Evolutionary conservation across 345 rosid genomes (phyloP), one percentile per base, ranked within the genome.

Genomic region (Aethionema arabicum): DNA sequence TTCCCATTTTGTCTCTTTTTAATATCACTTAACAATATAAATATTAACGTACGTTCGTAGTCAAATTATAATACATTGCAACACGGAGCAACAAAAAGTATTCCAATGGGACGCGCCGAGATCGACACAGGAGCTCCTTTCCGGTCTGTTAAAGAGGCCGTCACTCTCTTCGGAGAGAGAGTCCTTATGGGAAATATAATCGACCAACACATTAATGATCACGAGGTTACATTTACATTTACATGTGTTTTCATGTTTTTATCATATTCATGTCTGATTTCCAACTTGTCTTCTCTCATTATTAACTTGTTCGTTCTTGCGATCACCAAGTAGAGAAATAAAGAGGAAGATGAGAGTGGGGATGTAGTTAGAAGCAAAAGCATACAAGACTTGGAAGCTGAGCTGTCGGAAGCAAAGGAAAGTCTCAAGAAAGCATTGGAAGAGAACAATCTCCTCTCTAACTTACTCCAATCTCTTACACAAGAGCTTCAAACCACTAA

Each of bases 141-240:
- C 68, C 77, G 81, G 64, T 89, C 91, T 0, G 96, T 89, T 37
- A 86, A 75, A 61, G 95, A 89, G 56, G 96, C 96, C 0, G 87
- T 89, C 14, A 56, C 74, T 10, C 63, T 86, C 67, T 89, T 89
- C 41, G 89, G 82, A 37, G 89, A 89, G 43, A 81, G 70, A 54
- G 78, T 89, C 49, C 73, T 89, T 30, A 85, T 79, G 0, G 91
- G 77, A 21, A 89, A 83, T 70, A 74, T 21, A 21, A 21, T 21
- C 27, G 27, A 21, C 27, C 27, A 78, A 32, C 79, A 76, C 64
- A 72, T 82, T 52, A 56, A 45, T 70, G 82, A 76, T 74, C 69
- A 48, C 53, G 78, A 76, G 85, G 88, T 79, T 46, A 11, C 41
- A 33, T 11, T 13, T 36, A 48, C n/a, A 49, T 37, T 15, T 53